Conservation (phyloP, 179 eudicot genomes). For the Beta corolliflora region DNA sequence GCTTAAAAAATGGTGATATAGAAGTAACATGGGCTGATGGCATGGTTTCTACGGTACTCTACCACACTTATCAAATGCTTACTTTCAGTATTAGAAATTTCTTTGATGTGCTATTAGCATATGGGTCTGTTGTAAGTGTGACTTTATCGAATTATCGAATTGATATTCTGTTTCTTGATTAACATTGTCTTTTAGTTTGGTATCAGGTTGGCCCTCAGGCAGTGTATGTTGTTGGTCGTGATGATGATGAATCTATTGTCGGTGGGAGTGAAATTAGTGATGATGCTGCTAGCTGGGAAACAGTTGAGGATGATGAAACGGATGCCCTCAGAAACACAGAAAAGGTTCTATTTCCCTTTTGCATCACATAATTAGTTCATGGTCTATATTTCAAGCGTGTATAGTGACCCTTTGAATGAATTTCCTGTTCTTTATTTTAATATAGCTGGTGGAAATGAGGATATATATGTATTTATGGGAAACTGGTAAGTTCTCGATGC, state of each 20-base stretch:
- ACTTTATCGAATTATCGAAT: conserved; percentile 2
- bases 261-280: conserved; percentile 85
- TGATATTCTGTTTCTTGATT: conserved; percentile 31
- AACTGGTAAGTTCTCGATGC: neutral
- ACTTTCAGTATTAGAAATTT: neutral
- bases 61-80: conserved; percentile 12
- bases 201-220: conserved; percentile 98
- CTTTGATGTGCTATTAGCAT: conserved; percentile 6
- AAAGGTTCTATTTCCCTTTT: conserved; percentile 44
- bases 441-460: too few species aligned
- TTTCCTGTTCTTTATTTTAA: neutral
- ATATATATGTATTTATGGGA: neutral
- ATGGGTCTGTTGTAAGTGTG: neutral
- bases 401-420: neutral
- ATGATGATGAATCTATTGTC: conserved; percentile 74
- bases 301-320: conserved; percentile 83
- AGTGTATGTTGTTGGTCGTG: conserved; percentile 98
- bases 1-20: conserved; percentile 93
- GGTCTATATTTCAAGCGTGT: conserved; percentile 3
- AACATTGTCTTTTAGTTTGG: conserved; percentile 35
- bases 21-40: conserved; percentile 99
- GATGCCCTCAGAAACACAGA: conserved; percentile 47
- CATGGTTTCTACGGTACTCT: conserved; percentile 77
- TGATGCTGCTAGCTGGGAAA: conserved; percentile 98
- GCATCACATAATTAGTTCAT: neutral